Conservation (phyloP, 225 moss, liverwort and hornwort genomes). For the Sphagnum contortum region DNA sequence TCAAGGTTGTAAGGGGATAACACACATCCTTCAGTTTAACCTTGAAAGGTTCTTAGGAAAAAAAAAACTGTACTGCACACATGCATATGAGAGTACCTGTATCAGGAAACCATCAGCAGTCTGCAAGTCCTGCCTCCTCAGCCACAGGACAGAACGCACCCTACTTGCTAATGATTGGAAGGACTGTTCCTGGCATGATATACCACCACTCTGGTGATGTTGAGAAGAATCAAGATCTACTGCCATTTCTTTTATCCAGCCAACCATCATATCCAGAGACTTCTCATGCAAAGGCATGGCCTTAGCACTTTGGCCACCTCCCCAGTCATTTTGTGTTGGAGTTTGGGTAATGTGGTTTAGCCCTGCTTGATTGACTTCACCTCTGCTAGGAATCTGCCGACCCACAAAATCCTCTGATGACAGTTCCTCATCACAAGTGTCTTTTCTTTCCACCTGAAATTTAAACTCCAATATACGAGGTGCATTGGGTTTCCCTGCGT, state of each 20-base stretch:
- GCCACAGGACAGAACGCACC: constrained; percentile 66
- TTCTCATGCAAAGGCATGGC: constrained; percentile 27
- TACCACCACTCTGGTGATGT: constrained; percentile 28
- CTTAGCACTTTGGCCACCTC: constrained; percentile 17
- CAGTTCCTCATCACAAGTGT: too few species aligned
- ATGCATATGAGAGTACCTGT: constrained; percentile 12
- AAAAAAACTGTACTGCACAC: too few species aligned
- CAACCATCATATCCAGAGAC: constrained; percentile 47
- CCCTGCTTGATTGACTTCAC: too few species aligned
- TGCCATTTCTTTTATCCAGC: constrained; percentile 73
- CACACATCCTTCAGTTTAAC: too few species aligned
- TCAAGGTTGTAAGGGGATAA: too few species aligned
- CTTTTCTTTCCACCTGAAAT: too few species aligned
- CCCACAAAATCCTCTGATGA: constrained; percentile 24
- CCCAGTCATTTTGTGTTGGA: too few species aligned
- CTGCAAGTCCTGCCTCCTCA: constrained; percentile 34
- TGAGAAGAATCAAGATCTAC: constrained; percentile 38
- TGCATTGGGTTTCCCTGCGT: too few species aligned
- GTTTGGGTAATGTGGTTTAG: too few species aligned
- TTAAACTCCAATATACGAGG: too few species aligned
- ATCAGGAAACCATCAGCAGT: constrained; percentile 32
- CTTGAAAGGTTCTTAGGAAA: too few species aligned
- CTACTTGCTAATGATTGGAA: constrained; percentile 26
- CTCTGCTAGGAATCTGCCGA: constrained; percentile 17
- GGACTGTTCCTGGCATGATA: constrained; percentile 16